A percentile compares a stretch with the other conserved stretches of the same genome.
phyloP scores from a whole-genome alignment of 805 yeast species.

The Saccharomycopsis amapae region DNA sequence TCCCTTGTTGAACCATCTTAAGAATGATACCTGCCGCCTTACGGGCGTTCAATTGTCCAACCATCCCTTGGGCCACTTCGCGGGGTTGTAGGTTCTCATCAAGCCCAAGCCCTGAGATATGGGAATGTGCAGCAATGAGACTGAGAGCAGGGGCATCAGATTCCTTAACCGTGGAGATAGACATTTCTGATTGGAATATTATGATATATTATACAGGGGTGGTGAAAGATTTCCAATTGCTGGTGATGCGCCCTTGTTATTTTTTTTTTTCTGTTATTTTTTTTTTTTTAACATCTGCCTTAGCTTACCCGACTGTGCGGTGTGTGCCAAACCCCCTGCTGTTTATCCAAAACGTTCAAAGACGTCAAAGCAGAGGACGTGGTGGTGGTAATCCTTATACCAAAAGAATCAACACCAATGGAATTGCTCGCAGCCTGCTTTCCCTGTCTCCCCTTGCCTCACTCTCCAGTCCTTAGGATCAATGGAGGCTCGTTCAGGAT shows the following conservation, averaged over 20 bases:
- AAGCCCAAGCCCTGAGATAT: slow-evolving; percentile 92
- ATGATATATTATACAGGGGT: too few species aligned
- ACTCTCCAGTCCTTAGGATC: slow-evolving; percentile 35
- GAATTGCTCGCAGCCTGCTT: not conserved
- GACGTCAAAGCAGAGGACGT: too few species aligned
- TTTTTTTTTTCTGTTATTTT: too few species aligned
- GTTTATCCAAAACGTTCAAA: too few species aligned
- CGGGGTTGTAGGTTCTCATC: slow-evolving; percentile 86
- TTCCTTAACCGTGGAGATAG: slow-evolving; percentile 11
- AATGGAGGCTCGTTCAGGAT: slow-evolving; percentile 59
- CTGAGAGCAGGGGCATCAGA: slow-evolving; percentile 1
- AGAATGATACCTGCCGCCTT: slow-evolving; percentile 92
- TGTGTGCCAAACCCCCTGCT: too few species aligned
- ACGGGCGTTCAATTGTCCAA: slow-evolving; percentile 92
- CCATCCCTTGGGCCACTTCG: slow-evolving; percentile 87
- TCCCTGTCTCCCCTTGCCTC: slow-evolving; percentile 12
- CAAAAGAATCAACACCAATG: too few species aligned
- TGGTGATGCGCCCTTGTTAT: too few species aligned
- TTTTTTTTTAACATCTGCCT: too few species aligned
- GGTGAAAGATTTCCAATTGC: too few species aligned
- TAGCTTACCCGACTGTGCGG: too few species aligned
- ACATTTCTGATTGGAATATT: too few species aligned
- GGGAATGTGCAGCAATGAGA: slow-evolving; percentile 95
- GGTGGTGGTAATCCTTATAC: too few species aligned
- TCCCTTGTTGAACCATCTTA: slow-evolving; percentile 88